Base-by-base conservation (phyloP, 768 basidiomycete genomes). In the Chalciporus chontae region DNA sequence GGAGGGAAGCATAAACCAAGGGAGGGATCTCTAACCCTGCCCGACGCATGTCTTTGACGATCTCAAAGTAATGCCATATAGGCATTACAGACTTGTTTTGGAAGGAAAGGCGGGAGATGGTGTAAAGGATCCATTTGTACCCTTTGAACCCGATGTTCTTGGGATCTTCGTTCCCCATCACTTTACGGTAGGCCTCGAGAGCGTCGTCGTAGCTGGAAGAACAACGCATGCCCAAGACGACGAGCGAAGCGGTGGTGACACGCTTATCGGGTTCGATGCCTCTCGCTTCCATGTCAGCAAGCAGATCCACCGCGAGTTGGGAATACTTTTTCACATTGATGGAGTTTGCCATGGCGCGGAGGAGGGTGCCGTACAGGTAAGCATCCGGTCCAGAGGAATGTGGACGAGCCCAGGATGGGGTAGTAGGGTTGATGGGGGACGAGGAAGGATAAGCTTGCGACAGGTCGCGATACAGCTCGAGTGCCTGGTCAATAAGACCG, bases 31-130 rank as follows among this genome's bases (percentile, higher is more conserved):
- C 69, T 45, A 83, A 68, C 18, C 87, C 85, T 2, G 79, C 77
- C 11, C 69, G 66, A 23, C 80, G 83, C 90, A 94, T 94, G 69
- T 93, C 90, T 32, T 75, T 77, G 50, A 92, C 76, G 44, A 94
- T 86, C 47, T 78, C 77, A 65, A 92, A 83, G 66, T 88, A 90
- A 47, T 81, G 73, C 52, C 72, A 67, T 43, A 66, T 71, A 53
- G 64, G 79, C 62, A 54, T 73, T 21, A 73, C 58, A 15, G 68
- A 50, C 31, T 47, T 62, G 18, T 75, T 63, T 40, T 71, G 69
- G 50, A 81, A 83, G 8, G 78, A 74, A 46, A 88, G 71, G 21
- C 74, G 73, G 60, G 80, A 77, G 56, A 89, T 84, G 3, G 78
- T 76, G 52, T 79, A 69, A 45, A 92, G 73, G 50, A 94, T 81